A percentile compares a stretch with the other conserved stretches of the same genome.
Conservation (phyloP, 257 asterid genomes). For the Jaltomata sinuosa region DNA sequence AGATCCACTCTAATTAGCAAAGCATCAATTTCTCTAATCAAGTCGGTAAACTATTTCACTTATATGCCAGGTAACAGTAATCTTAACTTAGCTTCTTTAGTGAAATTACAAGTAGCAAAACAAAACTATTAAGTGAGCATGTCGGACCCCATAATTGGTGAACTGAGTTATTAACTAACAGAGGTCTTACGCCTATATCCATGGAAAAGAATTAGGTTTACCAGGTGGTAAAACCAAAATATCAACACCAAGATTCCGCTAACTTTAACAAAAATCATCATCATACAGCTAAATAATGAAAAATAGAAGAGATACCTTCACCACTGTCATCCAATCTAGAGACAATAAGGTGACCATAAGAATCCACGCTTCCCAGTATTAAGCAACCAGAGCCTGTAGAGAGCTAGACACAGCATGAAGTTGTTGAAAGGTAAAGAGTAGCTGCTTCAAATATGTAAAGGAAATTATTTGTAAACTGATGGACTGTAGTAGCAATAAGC, state of each 20-base stretch:
- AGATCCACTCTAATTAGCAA: background rate
- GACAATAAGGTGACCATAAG: slow-evolving; percentile 79
- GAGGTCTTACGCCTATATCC: background rate
- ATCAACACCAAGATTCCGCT: background rate
- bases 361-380: slow-evolving; percentile 85
- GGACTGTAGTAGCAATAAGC: background rate
- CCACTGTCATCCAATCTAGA: slow-evolving; percentile 49
- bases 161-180: background rate
- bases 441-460: background rate
- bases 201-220: background rate
- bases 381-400: slow-evolving; percentile 48
- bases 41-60: background rate
- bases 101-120: background rate
- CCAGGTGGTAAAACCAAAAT: background rate
- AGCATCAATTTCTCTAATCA: background rate
- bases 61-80: background rate
- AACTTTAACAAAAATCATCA: background rate
- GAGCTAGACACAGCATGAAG: background rate
- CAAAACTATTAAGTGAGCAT: background rate
- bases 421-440: background rate
- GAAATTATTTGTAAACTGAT: background rate
- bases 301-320: slow-evolving; percentile 27
- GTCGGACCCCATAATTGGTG: background rate
- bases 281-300: background rate
- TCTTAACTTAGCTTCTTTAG: background rate